Evolutionary conservation across 305 asterid species (phyloP).

Genomic region (Fraxinus platypoda): DNA sequence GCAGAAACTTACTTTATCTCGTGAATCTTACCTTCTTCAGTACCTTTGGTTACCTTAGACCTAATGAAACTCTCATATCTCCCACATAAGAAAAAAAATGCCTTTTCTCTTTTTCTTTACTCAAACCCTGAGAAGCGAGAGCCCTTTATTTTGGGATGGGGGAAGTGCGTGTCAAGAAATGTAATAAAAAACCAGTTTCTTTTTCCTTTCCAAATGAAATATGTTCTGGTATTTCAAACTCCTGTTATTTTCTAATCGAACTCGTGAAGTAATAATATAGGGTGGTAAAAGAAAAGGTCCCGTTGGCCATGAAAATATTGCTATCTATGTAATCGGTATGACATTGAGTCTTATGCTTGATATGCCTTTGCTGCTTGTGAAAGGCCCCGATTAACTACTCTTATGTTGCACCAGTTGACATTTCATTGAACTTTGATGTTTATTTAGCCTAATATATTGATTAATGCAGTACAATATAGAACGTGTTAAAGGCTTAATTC

Average conservation of each 20-base stretch:
- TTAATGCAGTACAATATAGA: background rate
- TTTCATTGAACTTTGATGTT: slow-evolving; percentile 3
- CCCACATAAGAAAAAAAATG: background rate
- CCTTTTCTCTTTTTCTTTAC: background rate
- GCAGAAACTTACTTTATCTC: background rate
- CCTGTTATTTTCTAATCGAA: background rate
- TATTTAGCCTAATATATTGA: slow-evolving; percentile 1
- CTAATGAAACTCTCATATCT: background rate
- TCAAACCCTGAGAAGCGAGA: background rate
- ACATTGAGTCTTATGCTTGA: background rate
- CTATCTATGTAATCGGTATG: background rate
- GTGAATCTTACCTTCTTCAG: background rate
- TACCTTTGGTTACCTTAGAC: background rate
- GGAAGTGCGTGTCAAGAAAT: background rate
- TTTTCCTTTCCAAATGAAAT: slow-evolving; percentile 4
- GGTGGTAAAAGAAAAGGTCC: background rate
- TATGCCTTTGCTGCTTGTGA: background rate
- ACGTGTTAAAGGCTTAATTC: background rate
- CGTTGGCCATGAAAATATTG: background rate
- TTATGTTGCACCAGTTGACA: background rate
- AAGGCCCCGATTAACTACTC: slow-evolving; percentile 11
- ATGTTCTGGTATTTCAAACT: background rate
- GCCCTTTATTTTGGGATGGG: background rate
- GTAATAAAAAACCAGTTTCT: background rate
- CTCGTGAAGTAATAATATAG: slow-evolving; percentile 14